Evolutionary conservation across 495 filamentous ascomycete genomes (phyloP).

Genomic region (Neurospora discreta): DNA sequence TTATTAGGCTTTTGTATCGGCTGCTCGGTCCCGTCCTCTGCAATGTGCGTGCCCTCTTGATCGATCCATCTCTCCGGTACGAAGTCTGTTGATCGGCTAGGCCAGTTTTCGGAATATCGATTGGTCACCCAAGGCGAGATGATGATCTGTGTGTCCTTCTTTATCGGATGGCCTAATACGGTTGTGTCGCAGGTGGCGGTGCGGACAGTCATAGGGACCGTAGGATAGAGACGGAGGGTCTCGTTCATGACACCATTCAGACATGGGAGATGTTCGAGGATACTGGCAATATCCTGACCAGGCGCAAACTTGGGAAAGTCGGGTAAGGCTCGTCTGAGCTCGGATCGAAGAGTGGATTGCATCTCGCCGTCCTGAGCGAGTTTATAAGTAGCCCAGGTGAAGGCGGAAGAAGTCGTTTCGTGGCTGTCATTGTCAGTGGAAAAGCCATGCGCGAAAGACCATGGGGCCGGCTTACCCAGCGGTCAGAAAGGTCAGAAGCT

Average conservation of each 20-base stretch:
- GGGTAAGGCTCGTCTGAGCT: constrained; percentile 49
- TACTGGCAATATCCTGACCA: constrained; percentile 31
- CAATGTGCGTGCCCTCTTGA: background rate
- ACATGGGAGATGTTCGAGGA: constrained; percentile 41
- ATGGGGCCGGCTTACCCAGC: constrained; percentile 27
- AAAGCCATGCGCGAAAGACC: background rate
- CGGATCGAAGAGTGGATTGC: constrained; percentile 33
- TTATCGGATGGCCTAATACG: constrained; percentile 6
- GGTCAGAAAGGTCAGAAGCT: constrained; percentile 84
- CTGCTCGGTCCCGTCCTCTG: background rate
- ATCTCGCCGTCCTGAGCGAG: constrained; percentile 32
- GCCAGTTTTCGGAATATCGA: constrained; percentile 9
- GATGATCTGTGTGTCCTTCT: constrained; percentile 11
- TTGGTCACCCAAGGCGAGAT: constrained; percentile 7
- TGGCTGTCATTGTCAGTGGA: constrained; percentile 41
- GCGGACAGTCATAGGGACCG: constrained; percentile 49
- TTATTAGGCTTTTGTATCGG: constrained; percentile 16
- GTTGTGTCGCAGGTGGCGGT: constrained; percentile 29
- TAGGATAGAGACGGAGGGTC: constrained; percentile 29
- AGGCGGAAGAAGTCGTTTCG: constrained; percentile 47
- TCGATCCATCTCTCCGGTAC: constrained; percentile 19
- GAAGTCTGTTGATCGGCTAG: constrained; percentile 4
- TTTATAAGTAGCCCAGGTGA: constrained; percentile 41
- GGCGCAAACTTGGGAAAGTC: constrained; percentile 26
- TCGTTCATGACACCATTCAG: constrained; percentile 35